phyloP scores from a whole-genome alignment of 805 yeast genomes.

The Yarrowia phangngaensis region DNA sequence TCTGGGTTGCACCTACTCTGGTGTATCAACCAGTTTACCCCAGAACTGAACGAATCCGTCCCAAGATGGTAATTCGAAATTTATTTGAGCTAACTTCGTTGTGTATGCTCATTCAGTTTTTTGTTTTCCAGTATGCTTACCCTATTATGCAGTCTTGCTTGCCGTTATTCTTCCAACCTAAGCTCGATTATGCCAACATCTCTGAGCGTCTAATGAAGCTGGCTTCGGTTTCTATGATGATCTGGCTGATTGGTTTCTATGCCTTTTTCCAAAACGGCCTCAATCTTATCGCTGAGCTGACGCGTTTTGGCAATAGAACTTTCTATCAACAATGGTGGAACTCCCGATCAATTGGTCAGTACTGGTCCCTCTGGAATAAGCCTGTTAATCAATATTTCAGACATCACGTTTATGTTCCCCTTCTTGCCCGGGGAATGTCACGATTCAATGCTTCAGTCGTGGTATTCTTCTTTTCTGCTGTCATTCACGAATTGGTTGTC shows the following conservation, averaged over 20 bases:
- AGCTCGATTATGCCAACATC: slow-evolving; percentile 31
- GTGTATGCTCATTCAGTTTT: slow-evolving; percentile 40
- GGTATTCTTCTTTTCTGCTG: slow-evolving; percentile 45
- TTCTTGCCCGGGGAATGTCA: slow-evolving; percentile 40
- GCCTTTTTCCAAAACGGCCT: slow-evolving; percentile 44
- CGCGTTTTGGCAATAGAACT: slow-evolving; percentile 46
- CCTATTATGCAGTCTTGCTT: slow-evolving; percentile 44
- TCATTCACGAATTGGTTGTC: slow-evolving; percentile 47
- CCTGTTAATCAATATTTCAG: slow-evolving; percentile 45
- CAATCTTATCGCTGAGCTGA: slow-evolving; percentile 46
- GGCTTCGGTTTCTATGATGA: slow-evolving; percentile 43
- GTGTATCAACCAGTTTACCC: slow-evolving; percentile 51
- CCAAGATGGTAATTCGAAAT: slow-evolving; percentile 39
- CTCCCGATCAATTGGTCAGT: slow-evolving; percentile 47
- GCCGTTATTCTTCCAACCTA: slow-evolving; percentile 13
- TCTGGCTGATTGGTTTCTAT: slow-evolving; percentile 47
- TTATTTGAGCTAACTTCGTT: slow-evolving; percentile 41
- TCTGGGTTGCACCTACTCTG: slow-evolving; percentile 48
- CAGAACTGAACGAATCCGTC: slow-evolving; percentile 37
- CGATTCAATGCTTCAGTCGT: slow-evolving; percentile 38
- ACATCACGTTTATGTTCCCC: slow-evolving; percentile 45
- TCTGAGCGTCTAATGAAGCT: slow-evolving; percentile 42
- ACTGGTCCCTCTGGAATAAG: slow-evolving; percentile 49
- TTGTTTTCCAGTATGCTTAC: slow-evolving; percentile 44
- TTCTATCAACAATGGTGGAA: slow-evolving; percentile 53